Conservation (phyloP, 2,329 filamentous ascomycete species). For the Huntiella moniliformis region DNA sequence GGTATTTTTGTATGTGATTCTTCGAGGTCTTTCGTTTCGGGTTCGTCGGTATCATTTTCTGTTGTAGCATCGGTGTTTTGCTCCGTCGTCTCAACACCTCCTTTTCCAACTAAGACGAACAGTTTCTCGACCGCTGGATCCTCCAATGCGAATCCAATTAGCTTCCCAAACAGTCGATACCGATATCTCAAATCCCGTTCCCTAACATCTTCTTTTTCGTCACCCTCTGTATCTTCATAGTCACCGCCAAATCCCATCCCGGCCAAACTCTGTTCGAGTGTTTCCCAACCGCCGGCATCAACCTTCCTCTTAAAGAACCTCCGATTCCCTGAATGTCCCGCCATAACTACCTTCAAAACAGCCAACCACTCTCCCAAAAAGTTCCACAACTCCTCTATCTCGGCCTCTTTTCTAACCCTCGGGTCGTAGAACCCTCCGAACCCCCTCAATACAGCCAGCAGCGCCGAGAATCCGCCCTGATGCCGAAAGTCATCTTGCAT, state of each 20-base stretch:
- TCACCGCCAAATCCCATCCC: constrained; percentile 44
- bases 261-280: constrained; percentile 53
- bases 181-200: constrained; percentile 51
- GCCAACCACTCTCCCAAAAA: constrained; percentile 54
- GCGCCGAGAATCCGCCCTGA: constrained; percentile 55
- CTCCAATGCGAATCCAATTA: constrained; percentile 64
- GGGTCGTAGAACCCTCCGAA: constrained; percentile 62
- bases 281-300: constrained; percentile 59
- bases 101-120: constrained; percentile 23
- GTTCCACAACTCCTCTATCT: constrained; percentile 47
- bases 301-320: constrained; percentile 68
- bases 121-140: constrained; percentile 55
- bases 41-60: not conserved
- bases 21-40: constrained; percentile 12
- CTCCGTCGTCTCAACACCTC: not conserved
- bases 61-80: not conserved
- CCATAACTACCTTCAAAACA: constrained; percentile 56
- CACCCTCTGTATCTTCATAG: not conserved
- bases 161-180: constrained; percentile 61
- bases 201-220: constrained; percentile 15
- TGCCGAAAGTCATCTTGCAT: constrained; percentile 69
- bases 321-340: constrained; percentile 66
- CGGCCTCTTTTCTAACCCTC: constrained; percentile 37
- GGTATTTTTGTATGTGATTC: not conserved
- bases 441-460: constrained; percentile 50